phyloP scores from a whole-genome alignment of 192 early-diverging fungal genomes.

The Globomyces pollinis-pini region DNA sequence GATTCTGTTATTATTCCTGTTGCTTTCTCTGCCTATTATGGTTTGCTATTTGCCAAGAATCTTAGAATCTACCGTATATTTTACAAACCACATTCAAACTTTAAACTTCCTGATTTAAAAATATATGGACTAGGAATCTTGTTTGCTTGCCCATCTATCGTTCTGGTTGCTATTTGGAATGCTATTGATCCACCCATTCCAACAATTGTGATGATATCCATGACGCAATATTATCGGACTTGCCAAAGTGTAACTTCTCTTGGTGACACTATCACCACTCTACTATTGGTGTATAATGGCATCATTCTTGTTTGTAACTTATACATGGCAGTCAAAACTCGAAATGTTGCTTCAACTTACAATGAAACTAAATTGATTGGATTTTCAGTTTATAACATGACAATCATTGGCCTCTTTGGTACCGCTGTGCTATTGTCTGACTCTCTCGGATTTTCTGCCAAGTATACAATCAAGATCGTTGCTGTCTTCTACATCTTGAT shows the following conservation, averaged over 20 bases:
- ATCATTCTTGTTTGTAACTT: background rate
- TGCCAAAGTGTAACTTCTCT: background rate
- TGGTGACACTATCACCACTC: background rate
- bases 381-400: slow-evolving; percentile 1
- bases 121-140: no score
- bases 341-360: slow-evolving; percentile 5
- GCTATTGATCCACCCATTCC: background rate
- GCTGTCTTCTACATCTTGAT: slow-evolving; percentile 4
- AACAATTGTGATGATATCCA: background rate
- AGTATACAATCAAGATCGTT: slow-evolving; percentile 1
- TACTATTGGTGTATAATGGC: background rate
- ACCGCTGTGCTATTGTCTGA: background rate
- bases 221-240: background rate
- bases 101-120: no score
- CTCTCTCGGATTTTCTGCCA: background rate
- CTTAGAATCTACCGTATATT: background rate
- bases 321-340: slow-evolving; percentile 1
- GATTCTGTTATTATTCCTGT: slow-evolving; percentile 3
- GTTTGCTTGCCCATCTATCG: background rate
- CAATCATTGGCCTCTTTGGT: background rate
- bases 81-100: background rate
- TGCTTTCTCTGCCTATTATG: slow-evolving; percentile 8
- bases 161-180: slow-evolving; percentile 3
- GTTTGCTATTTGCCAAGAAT: slow-evolving; percentile 5
- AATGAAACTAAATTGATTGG: slow-evolving; percentile 5